Evolutionary conservation across 768 basidiomycete genomes (phyloP), one percentile per base, ranked within the genome.

Genomic region (Exidia glandulosa): DNA sequence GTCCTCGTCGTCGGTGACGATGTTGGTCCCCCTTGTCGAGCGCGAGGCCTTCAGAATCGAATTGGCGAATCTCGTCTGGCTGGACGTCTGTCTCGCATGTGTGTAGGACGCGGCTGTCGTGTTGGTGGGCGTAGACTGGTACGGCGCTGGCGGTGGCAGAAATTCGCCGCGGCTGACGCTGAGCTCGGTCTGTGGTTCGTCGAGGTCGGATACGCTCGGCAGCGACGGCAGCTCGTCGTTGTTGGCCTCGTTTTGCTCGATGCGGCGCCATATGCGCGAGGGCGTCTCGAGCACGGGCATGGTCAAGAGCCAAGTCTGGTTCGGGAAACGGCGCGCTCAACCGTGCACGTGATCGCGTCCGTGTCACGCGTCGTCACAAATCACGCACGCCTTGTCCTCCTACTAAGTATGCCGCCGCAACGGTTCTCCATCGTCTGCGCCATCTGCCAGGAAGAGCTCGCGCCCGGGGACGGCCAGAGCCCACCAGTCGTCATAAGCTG

Each of bases 241-340:
- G 37, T 65, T 54, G 27, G 58, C 67, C 64, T 90, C 86, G n/a
- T 80, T 75, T 0, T 80, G 85, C 70, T 92, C 83, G 57, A 93
- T 90, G 52, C 90, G 81, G 31, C 90, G 80, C 86, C 86, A 88
- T 67, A 93, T 84, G 48, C 89, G 78, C 29, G 90, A 92, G 0
- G 90, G 90, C 16, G 90, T 93, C 71, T 93, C 90, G 9, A 75
- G 65, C 30, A 58, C 59, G 57, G 57, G 61, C 57, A 59, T 59
- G 19, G n/a, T 56, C 32, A 30, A 47, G 31, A 45, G 47, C 23
- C 29, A 59, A 59, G 58, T 29, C 6, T n/a, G 47, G 34, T 16
- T 45, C 12, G 50, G 50, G 30, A 54, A 25, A 27, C 7, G 30
- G 27, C 50, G 50, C 27, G 30, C 30, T 31, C 9, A 27, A 27